phyloP scores from a whole-genome alignment of 257 asterid genomes.

The Coffea canephora region DNA sequence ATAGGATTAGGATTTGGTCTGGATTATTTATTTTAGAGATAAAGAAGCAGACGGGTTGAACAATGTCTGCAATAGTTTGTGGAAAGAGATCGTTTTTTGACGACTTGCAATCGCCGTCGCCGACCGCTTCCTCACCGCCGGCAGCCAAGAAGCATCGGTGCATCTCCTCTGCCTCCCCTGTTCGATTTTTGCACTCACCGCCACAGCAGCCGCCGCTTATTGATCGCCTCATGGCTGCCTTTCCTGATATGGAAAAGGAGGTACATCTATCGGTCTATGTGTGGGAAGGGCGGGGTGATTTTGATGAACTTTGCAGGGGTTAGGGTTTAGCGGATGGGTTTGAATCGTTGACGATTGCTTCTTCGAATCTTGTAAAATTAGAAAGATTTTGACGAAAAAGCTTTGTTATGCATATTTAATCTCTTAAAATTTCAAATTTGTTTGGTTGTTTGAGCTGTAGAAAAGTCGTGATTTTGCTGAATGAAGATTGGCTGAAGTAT shows the following conservation, averaged over 20 bases:
- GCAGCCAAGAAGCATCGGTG: conserved; percentile 57
- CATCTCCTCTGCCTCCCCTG: conserved; percentile 51
- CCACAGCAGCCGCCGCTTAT: neutral
- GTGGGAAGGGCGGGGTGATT: neutral
- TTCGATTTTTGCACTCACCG: conserved; percentile 33
- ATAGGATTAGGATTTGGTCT: neutral
- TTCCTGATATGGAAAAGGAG: conserved; percentile 6
- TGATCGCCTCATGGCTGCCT: neutral
- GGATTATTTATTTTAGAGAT: neutral
- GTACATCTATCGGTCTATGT: neutral
- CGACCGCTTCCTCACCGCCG: conserved; percentile 51
- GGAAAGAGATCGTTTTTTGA: conserved; percentile 87
- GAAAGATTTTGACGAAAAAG: too few species aligned
- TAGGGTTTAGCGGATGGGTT: neutral
- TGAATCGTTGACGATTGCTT: neutral
- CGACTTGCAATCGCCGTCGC: conserved; percentile 57
- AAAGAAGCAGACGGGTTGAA: conserved; percentile 16
- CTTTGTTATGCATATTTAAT: too few species aligned
- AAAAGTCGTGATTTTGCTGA: neutral
- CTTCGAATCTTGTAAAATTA: too few species aligned
- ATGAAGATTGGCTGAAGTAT: neutral
- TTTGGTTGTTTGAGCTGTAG: neutral
- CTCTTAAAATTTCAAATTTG: too few species aligned
- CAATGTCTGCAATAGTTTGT: conserved; percentile 77
- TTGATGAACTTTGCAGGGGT: neutral